Evolutionary conservation across 2,329 filamentous ascomycete genomes (phyloP).

Genomic region (Gremmenia infestans): DNA sequence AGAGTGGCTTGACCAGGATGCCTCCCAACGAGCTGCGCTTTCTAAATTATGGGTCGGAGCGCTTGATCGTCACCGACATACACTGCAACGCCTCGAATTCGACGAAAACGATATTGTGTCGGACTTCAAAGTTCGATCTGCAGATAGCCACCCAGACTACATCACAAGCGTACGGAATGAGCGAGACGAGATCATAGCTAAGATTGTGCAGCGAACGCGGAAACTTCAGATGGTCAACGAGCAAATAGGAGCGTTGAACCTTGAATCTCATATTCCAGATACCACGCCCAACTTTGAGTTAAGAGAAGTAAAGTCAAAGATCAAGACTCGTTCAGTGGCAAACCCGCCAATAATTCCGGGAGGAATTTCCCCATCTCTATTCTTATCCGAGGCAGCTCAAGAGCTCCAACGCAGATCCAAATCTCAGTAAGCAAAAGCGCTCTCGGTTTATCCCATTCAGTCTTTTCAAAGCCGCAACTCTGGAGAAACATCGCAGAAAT

Average conservation of each 20-base stretch:
- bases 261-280: background rate
- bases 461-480: background rate
- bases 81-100: background rate
- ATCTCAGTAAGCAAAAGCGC: background rate
- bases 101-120: background rate
- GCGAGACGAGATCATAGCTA: background rate
- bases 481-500: background rate
- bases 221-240: background rate
- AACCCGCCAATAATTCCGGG: no score
- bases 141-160: background rate
- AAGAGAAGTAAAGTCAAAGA: background rate
- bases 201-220: background rate
- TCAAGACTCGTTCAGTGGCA: constrained; percentile 1
- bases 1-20: constrained; percentile 4
- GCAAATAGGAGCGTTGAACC: background rate
- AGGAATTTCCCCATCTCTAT: background rate
- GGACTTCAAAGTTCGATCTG: background rate
- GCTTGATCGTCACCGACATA: background rate
- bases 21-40: constrained; percentile 1
- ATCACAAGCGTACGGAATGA: background rate
- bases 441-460: background rate
- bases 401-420: constrained; percentile 11
- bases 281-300: background rate
- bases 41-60: background rate
- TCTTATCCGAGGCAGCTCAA: constrained; percentile 21